Conservation (phyloP, 176 grass and related monocot genomes). For the Typha latifolia region DNA sequence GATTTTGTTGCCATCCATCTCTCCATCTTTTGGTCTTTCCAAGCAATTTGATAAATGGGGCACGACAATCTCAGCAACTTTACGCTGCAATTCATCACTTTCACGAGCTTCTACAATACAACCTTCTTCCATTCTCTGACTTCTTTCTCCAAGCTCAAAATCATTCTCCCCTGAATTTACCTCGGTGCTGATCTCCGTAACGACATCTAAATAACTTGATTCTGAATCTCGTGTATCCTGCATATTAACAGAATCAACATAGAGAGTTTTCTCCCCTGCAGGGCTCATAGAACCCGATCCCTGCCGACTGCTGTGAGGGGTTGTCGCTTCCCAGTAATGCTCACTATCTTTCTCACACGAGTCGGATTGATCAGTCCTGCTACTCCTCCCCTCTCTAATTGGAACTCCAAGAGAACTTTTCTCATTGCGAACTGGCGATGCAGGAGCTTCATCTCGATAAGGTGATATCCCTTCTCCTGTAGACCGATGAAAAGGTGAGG, state of each 20-base stretch:
- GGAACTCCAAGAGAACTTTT: conserved; percentile 23
- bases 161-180: conserved; percentile 7
- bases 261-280: conserved; percentile 29
- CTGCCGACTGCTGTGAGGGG: conserved; percentile 35
- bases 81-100: conserved; percentile 1
- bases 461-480: conserved; percentile 27
- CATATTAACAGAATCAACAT: conserved; percentile 38
- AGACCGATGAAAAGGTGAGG: conserved; percentile 59
- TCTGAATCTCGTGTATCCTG: conserved; percentile 26
- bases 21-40: conserved; percentile 4
- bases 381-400: conserved; percentile 35
- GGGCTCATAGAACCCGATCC: conserved; percentile 54
- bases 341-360: conserved; percentile 35
- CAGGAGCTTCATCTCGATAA: conserved; percentile 21
- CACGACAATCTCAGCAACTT: conserved; percentile 7
- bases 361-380: conserved; percentile 35
- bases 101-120: conserved; percentile 1
- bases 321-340: conserved; percentile 28
- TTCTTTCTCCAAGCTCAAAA: conserved; percentile 16
- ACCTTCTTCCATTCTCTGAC: conserved; percentile 13
- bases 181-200: conserved; percentile 18
- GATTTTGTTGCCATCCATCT: conserved; percentile 25
- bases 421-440: conserved; percentile 25
- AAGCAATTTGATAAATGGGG: neutral
- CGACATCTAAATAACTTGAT: conserved; percentile 12